These are phyloP conservation scores for Hapsidospora chrysogenum DNA, from an alignment of 495 filamentous ascomycete genomes.

Conservation along the genomic window DNA sequence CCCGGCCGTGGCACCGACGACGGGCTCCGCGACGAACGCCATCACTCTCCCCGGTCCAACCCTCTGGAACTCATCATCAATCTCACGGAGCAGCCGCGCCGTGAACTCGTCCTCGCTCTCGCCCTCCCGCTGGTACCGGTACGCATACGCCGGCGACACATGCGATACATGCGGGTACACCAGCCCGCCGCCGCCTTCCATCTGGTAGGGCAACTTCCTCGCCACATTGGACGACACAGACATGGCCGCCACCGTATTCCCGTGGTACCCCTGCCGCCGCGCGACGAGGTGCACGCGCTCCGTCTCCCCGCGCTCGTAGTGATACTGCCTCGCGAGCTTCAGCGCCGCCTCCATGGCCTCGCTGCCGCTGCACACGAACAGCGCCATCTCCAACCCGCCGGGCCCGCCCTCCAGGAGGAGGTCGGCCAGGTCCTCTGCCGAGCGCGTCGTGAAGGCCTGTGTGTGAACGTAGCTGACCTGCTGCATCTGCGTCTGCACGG, in stretches of 20 bases:
- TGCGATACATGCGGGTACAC: conserved; percentile 31
- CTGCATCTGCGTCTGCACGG: conserved; percentile 15
- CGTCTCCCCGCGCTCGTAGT: conserved; percentile 23
- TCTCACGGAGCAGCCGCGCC: conserved; percentile 31
- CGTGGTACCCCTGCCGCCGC: conserved; percentile 53
- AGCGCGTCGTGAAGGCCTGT: conserved; percentile 19
- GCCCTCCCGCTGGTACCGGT: conserved; percentile 18
- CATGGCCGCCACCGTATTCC: conserved; percentile 48
- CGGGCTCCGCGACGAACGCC: conserved; percentile 54
- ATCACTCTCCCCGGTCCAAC: conserved; percentile 47
- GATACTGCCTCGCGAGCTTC: conserved; percentile 50
- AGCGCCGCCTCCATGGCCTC: conserved; percentile 58
- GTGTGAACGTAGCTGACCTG: conserved; percentile 22
- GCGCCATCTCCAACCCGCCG: conserved; percentile 24
- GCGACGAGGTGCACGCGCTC: conserved; percentile 37
- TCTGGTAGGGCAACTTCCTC: conserved; percentile 1
- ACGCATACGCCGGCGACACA: conserved; percentile 43
- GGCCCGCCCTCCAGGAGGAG: conserved; percentile 24
- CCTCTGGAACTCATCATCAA: conserved; percentile 51
- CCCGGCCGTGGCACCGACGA: conserved; percentile 33
- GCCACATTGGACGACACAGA: conserved; percentile 43
- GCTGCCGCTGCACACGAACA: conserved; percentile 40
- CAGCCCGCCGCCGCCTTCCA: too few relatives aligned
- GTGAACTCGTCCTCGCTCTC: conserved; percentile 25
- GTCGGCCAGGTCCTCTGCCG: conserved; percentile 17